phyloP scores from a whole-genome alignment of 768 basidiomycete species.

The Termitomyces sp. region DNA sequence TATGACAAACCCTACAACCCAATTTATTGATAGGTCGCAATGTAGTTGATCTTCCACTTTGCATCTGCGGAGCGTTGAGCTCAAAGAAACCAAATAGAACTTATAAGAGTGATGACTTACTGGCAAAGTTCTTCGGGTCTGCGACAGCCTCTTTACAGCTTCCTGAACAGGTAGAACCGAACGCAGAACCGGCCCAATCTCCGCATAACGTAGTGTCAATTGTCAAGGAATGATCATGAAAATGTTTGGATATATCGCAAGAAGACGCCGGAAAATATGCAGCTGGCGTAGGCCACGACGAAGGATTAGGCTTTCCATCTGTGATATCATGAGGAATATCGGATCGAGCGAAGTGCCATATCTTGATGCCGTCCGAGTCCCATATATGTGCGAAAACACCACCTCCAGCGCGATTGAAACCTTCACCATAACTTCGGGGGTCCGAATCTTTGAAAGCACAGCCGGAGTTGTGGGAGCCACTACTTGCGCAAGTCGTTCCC shows the following conservation, averaged over 20 bases:
- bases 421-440: slow-evolving; percentile 33
- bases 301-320: slow-evolving; percentile 38
- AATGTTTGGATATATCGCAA: slow-evolving; percentile 46
- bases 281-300: slow-evolving; percentile 46
- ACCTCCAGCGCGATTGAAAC: slow-evolving; percentile 41
- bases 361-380: slow-evolving; percentile 45
- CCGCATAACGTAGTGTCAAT: slow-evolving; percentile 48
- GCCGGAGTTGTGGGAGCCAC: slow-evolving; percentile 36
- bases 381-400: slow-evolving; percentile 55
- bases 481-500: slow-evolving; percentile 36
- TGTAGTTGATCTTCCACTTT: slow-evolving; percentile 52
- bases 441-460: slow-evolving; percentile 45
- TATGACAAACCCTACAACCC: neutral
- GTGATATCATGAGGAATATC: slow-evolving; percentile 50
- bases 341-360: slow-evolving; percentile 50
- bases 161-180: slow-evolving; percentile 35
- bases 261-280: slow-evolving; percentile 43
- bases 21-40: slow-evolving; percentile 5
- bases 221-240: slow-evolving; percentile 45
- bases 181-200: slow-evolving; percentile 39
- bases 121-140: slow-evolving; percentile 52
- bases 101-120: slow-evolving; percentile 18
- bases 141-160: slow-evolving; percentile 45
- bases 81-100: neutral
- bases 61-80: slow-evolving; percentile 33